These are phyloP conservation scores for Echeveria elegans DNA, from an alignment of 164 flowering plant genomes.

Conservation along the genomic window DNA sequence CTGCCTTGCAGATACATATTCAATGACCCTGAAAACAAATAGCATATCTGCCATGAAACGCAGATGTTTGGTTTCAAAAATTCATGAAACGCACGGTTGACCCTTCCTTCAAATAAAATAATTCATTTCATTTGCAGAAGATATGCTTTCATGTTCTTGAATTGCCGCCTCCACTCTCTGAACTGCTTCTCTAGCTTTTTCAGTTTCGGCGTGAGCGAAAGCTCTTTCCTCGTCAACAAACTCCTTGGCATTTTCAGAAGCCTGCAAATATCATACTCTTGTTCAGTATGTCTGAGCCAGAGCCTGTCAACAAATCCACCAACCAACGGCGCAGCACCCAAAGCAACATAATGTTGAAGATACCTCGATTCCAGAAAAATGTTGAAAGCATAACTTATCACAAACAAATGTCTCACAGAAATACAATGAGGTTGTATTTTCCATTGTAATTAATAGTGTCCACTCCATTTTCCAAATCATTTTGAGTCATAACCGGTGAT, in stretches of 20 bases:
- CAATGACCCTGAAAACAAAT: not conserved
- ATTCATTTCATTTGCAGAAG: slow-evolving; percentile 14
- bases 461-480: too few species aligned
- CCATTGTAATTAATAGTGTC: not conserved
- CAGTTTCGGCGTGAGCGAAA: slow-evolving; percentile 94
- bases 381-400: not conserved
- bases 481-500: too few species aligned
- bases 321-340: too few species aligned
- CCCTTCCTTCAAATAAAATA: slow-evolving; percentile 1
- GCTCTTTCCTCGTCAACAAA: slow-evolving; percentile 90
- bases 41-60: not conserved
- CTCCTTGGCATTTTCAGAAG: slow-evolving; percentile 86
- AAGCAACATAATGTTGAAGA: not conserved
- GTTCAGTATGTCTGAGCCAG: not conserved
- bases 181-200: slow-evolving; percentile 86
- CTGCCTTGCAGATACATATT: not conserved
- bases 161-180: slow-evolving; percentile 86
- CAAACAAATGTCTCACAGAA: not conserved
- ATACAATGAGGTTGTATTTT: not conserved
- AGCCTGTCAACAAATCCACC: slow-evolving; percentile 1
- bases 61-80: not conserved
- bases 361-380: not conserved
- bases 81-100: not conserved
- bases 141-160: slow-evolving; percentile 66
- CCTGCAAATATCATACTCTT: slow-evolving; percentile 33